Conservation (phyloP, 352 stramenopile species). For the Thraustochytrium sp. region DNA sequence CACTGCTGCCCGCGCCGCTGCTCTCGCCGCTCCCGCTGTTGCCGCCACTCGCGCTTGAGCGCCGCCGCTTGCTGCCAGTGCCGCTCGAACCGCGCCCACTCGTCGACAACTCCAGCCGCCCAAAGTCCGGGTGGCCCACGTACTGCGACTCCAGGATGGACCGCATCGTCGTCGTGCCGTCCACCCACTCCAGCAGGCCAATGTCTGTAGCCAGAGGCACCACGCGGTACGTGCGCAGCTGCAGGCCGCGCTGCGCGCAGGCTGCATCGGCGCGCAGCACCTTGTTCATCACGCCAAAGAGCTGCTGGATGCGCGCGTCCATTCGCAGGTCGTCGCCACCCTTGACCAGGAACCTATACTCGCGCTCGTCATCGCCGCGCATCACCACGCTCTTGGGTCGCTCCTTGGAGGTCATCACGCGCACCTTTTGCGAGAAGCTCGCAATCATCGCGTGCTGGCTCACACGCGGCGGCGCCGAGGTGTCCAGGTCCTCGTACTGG, state of each 20-base stretch:
- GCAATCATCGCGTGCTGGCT: slow-evolving; percentile 56
- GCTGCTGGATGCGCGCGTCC: slow-evolving; percentile 80
- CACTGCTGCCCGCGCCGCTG: too few species aligned
- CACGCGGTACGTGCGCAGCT: slow-evolving; percentile 93
- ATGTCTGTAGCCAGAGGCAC: slow-evolving; percentile 91
- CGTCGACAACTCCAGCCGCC: too few species aligned
- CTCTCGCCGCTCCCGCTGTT: background rate
- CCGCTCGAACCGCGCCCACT: too few species aligned
- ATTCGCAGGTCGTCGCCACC: slow-evolving; percentile 79
- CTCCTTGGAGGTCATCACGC: slow-evolving; percentile 71
- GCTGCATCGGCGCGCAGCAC: slow-evolving; percentile 65
- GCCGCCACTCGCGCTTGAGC: background rate
- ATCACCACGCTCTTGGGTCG: slow-evolving; percentile 69
- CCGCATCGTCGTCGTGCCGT: slow-evolving; percentile 68
- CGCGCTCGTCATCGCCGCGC: slow-evolving; percentile 68
- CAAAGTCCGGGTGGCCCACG: slow-evolving; percentile 6
- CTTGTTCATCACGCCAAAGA: slow-evolving; percentile 83
- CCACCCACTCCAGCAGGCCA: slow-evolving; percentile 95
- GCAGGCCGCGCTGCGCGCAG: slow-evolving; percentile 67
- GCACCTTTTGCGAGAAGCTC: slow-evolving; percentile 66
- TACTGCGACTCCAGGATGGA: slow-evolving; percentile 65
- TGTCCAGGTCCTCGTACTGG: slow-evolving; percentile 63
- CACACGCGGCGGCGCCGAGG: background rate
- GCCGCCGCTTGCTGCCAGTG: background rate
- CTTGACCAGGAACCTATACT: slow-evolving; percentile 79